phyloP scores from a whole-genome alignment of 441 rosid species.

The Theobroma grandiflorum region DNA sequence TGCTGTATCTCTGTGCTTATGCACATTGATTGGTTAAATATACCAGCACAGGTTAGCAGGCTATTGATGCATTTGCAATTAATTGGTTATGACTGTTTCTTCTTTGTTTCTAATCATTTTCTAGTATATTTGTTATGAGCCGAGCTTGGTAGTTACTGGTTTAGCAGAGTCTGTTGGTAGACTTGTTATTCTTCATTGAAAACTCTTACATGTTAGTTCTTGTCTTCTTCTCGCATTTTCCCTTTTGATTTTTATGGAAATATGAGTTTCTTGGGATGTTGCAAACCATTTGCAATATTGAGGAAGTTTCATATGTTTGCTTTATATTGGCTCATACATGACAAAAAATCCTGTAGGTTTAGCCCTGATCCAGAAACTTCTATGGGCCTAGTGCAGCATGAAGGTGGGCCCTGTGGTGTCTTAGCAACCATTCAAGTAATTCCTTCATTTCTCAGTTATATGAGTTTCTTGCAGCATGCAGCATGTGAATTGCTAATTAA shows the following conservation, averaged over 20 bases:
- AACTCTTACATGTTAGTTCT: background rate
- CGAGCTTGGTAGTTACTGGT: background rate
- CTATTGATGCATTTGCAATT: background rate
- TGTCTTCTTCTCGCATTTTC: conserved; percentile 2
- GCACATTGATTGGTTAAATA: background rate
- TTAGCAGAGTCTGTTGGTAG: background rate
- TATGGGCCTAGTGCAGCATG: conserved; percentile 99
- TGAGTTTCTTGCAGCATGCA: conserved; percentile 26
- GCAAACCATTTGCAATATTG: background rate
- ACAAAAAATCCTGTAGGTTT: conserved; percentile 66
- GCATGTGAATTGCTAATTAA: conserved; percentile 8
- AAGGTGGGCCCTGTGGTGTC: conserved; percentile 99
- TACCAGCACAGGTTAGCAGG: background rate
- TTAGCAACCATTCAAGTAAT: conserved; percentile 96
- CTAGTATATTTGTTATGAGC: background rate
- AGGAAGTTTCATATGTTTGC: conserved; percentile 21
- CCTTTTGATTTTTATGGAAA: conserved; percentile 2
- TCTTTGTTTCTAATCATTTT: background rate
- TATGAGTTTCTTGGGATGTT: background rate
- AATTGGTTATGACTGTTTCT: background rate
- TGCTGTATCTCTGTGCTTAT: background rate
- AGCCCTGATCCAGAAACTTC: conserved; percentile 97
- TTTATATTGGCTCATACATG: conserved; percentile 43
- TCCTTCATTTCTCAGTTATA: conserved; percentile 38
- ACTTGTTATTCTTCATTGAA: background rate